These are phyloP conservation scores for Neoscytalidium dimidiatum DNA, from an alignment of 2,329 filamentous ascomycete species.

Conservation along the genomic window DNA sequence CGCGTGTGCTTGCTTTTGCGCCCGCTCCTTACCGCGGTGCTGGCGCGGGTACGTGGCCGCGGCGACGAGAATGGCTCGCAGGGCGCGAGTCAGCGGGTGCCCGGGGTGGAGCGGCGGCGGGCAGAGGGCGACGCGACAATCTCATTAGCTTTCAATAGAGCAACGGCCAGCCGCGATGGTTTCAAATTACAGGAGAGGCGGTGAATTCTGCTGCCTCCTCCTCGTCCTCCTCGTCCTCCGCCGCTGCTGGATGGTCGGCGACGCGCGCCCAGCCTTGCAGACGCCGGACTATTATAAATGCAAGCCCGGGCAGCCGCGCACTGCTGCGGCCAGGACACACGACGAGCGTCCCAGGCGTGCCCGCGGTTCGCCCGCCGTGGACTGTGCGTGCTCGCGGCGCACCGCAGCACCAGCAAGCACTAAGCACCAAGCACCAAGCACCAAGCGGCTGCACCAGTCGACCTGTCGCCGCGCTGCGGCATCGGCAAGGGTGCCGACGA, in stretches of 20 bases:
- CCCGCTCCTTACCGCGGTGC: slow-evolving; percentile 12
- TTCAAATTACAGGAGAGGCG: slow-evolving; percentile 21
- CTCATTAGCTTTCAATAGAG: slow-evolving; percentile 20
- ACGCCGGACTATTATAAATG: slow-evolving; percentile 16
- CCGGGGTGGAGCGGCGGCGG: slow-evolving; percentile 15
- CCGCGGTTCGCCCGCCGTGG: too few relatives aligned
- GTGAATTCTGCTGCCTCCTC: slow-evolving; percentile 15
- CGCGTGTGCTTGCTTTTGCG: slow-evolving; percentile 6
- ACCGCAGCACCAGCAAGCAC: neutral
- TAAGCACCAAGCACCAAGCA: neutral
- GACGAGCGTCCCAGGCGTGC: too few relatives aligned
- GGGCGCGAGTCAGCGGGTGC: slow-evolving; percentile 6
- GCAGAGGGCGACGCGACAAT: slow-evolving; percentile 16
- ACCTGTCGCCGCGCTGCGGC: slow-evolving; percentile 12
- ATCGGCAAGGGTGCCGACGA: slow-evolving; percentile 12
- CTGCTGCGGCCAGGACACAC: neutral
- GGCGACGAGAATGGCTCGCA: neutral
- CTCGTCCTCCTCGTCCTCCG: slow-evolving; percentile 4
- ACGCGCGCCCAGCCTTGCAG: slow-evolving; percentile 10
- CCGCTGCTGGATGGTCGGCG: slow-evolving; percentile 11
- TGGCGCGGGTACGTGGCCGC: slow-evolving; percentile 15
- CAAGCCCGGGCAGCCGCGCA: slow-evolving; percentile 12
- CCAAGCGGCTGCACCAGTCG: neutral
- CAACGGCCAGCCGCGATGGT: slow-evolving; percentile 13
- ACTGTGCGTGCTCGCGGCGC: too few relatives aligned